phyloP scores from a whole-genome alignment of 176 grass and related monocot species.

The Carex kokanica region DNA sequence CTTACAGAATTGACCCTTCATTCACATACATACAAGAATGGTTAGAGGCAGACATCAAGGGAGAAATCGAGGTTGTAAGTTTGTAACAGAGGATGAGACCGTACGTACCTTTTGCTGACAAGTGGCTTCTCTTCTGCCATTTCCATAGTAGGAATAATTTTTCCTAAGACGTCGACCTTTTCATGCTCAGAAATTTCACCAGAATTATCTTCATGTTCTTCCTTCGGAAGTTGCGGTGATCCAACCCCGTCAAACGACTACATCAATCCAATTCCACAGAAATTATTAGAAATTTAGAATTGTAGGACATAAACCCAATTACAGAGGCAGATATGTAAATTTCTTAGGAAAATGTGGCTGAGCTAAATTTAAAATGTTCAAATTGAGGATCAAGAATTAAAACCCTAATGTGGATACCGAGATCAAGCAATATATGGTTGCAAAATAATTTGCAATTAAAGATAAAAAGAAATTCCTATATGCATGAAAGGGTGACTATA shows the following conservation, averaged over 20 bases:
- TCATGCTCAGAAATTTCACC: background rate
- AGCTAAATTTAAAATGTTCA: background rate
- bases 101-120: background rate
- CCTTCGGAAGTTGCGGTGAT: background rate
- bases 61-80: background rate
- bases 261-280: background rate
- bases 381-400: background rate
- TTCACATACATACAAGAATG: background rate
- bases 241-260: conserved; percentile 1
- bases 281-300: background rate
- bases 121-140: background rate
- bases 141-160: background rate
- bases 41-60: background rate
- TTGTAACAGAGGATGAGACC: background rate
- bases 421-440: background rate
- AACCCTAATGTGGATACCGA: conserved; percentile 6
- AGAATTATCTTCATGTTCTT: background rate
- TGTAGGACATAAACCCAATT: background rate
- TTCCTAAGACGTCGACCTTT: background rate
- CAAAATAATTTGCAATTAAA: background rate
- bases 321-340: background rate
- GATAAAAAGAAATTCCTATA: background rate
- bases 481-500: background rate
- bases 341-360: background rate
- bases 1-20: conserved; percentile 5